Percentiles rank a stretch among this genome's conserved stretches.
phyloP scores from a whole-genome alignment of 495 filamentous ascomycete genomes.

The Xylaria scruposa region DNA sequence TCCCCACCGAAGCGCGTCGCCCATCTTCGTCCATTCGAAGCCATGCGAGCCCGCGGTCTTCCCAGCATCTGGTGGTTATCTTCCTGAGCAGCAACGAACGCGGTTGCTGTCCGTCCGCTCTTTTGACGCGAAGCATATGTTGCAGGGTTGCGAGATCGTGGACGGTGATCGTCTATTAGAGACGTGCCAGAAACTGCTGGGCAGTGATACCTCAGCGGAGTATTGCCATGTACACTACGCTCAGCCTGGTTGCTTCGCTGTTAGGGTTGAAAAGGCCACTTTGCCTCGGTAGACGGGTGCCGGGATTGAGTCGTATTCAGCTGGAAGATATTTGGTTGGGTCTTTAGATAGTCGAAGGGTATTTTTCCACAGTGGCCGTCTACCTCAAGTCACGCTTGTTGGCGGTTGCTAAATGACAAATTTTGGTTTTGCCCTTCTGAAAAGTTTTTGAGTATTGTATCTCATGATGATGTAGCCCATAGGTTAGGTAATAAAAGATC shows the following conservation, averaged over 20 bases:
- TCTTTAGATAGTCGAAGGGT: background rate
- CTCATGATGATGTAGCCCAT: background rate
- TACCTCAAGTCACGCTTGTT: background rate
- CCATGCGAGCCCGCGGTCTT: slow-evolving; percentile 3
- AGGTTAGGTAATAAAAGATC: slow-evolving; percentile 7
- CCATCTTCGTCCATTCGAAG: slow-evolving; percentile 23
- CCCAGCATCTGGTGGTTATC: background rate
- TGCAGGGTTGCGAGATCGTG: slow-evolving; percentile 10
- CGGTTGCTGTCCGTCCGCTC: slow-evolving; percentile 9
- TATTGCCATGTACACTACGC: slow-evolving; percentile 25
- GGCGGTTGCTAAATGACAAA: background rate
- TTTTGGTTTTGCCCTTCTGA: background rate
- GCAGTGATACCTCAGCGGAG: slow-evolving; percentile 9
- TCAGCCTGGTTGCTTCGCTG: slow-evolving; percentile 21
- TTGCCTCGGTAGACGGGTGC: background rate
- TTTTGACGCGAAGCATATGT: slow-evolving; percentile 20
- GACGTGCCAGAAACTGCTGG: slow-evolving; percentile 14
- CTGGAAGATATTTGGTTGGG: background rate
- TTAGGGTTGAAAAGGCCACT: slow-evolving; percentile 17
- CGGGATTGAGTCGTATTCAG: background rate
- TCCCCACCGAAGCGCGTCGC: slow-evolving; percentile 20
- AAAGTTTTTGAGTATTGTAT: background rate
- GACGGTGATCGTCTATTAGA: slow-evolving; percentile 15
- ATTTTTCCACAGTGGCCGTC: background rate
- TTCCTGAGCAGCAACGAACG: slow-evolving; percentile 12